Evolutionary conservation across 2,329 filamentous ascomycete genomes (phyloP).

Genomic region (Eutypella sp.): DNA sequence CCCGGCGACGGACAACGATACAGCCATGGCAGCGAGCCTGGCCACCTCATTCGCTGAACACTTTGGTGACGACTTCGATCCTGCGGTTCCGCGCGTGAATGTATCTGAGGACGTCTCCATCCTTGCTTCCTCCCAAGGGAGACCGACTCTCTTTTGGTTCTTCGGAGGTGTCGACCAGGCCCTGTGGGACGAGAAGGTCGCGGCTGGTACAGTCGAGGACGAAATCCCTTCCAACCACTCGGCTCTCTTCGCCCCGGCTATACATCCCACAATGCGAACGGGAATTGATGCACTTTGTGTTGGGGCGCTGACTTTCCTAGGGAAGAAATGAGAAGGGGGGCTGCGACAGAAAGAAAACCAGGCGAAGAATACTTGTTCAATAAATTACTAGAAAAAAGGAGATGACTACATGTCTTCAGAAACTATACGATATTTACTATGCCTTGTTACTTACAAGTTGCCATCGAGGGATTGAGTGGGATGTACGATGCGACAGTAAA

Average conservation of each 20-base stretch:
- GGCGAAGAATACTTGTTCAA: too few species aligned
- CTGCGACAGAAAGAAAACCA: too few species aligned
- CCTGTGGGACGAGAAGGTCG: slow-evolving; percentile 6
- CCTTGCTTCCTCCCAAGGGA: slow-evolving; percentile 11
- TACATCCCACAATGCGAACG: slow-evolving; percentile 11
- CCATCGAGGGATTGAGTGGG: too few species aligned
- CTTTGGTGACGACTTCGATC: slow-evolving; percentile 35
- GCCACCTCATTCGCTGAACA: slow-evolving; percentile 38
- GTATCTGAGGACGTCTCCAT: slow-evolving; percentile 52
- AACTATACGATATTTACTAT: too few species aligned
- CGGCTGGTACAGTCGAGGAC: slow-evolving; percentile 5
- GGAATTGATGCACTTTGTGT: slow-evolving; percentile 9
- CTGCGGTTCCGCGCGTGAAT: slow-evolving; percentile 34
- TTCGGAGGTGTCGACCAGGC: slow-evolving; percentile 1
- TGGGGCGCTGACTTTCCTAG: slow-evolving; percentile 7
- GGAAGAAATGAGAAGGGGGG: too few species aligned
- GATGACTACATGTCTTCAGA: too few species aligned
- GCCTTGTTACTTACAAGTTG: too few species aligned
- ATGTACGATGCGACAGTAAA: too few species aligned
- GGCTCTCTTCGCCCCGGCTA: slow-evolving; percentile 11
- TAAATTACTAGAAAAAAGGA: too few species aligned
- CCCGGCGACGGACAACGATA: slow-evolving; percentile 50
- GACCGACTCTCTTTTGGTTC: slow-evolving; percentile 6
- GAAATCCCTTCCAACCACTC: slow-evolving; percentile 12
- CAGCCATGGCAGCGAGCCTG: slow-evolving; percentile 33